These are phyloP conservation scores for Alternaria rosae DNA, from an alignment of 2,329 filamentous ascomycete genomes.

Conservation along the genomic window DNA sequence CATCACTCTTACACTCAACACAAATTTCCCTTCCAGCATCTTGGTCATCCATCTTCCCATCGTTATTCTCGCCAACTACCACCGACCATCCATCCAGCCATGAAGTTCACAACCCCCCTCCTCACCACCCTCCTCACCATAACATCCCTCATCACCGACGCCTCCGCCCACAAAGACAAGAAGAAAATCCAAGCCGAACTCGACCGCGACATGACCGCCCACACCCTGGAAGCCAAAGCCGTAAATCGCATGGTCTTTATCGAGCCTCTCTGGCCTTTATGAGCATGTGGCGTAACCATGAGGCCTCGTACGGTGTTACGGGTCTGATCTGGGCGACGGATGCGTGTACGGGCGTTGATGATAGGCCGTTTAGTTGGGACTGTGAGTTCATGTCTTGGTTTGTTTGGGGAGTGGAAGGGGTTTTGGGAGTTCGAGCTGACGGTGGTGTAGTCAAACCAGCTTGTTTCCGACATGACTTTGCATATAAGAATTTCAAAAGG, in stretches of 20 bases:
- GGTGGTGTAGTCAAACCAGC: not conserved
- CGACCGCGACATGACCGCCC: not conserved
- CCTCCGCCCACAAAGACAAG: not conserved
- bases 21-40: not conserved
- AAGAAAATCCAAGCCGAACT: not conserved
- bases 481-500: not conserved
- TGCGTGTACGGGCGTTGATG: not conserved
- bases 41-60: not conserved
- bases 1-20: too few species aligned
- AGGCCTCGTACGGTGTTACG: not conserved
- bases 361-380: not conserved
- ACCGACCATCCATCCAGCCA: not conserved
- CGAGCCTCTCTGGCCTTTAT: not conserved
- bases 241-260: conserved; percentile 1
- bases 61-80: not conserved
- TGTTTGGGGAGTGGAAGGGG: not conserved
- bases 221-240: not conserved
- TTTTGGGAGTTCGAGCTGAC: too few species aligned
- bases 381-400: too few species aligned
- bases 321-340: not conserved
- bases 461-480: not conserved
- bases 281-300: not conserved
- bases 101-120: not conserved
- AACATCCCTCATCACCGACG: not conserved
- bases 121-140: not conserved